Evolutionary conservation across 73 alveolate species (phyloP).

Genomic region (Urostyla sp.): DNA sequence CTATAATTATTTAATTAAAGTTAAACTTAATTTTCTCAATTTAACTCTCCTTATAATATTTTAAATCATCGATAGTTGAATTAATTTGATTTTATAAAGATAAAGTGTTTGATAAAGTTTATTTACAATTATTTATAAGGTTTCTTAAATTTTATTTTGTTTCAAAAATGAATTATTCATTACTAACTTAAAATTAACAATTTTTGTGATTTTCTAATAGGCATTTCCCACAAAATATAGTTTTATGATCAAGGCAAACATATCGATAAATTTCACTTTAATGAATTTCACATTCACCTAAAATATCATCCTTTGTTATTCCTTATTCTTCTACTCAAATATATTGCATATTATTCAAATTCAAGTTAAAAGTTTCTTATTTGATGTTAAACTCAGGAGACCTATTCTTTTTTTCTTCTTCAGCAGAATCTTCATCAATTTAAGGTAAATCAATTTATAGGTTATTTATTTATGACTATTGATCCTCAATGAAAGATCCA

Average conservation of each 20-base stretch:
- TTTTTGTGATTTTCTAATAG: slow-evolving; percentile 14
- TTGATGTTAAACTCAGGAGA: slow-evolving; percentile 20
- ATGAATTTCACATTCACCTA: slow-evolving; percentile 33
- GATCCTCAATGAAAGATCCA: no score
- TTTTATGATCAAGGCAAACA: slow-evolving; percentile 20
- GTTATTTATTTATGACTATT: no score
- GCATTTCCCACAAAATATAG: slow-evolving; percentile 34
- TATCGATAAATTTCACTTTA: slow-evolving; percentile 19
- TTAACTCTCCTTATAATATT: slow-evolving; percentile 2
- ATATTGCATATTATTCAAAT: background rate
- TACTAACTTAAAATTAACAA: slow-evolving; percentile 20
- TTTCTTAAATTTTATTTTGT: background rate
- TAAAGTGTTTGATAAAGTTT: background rate
- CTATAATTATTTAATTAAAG: background rate
- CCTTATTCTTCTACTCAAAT: background rate
- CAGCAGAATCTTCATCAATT: background rate
- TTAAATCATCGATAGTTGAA: slow-evolving; percentile 2
- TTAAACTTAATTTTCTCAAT: slow-evolving; percentile 12
- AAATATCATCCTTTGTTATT: background rate
- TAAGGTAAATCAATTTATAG: no score
- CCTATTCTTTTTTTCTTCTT: background rate
- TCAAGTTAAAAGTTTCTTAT: no score
- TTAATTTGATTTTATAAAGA: background rate
- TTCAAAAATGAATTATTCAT: slow-evolving; percentile 24
- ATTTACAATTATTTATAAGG: background rate